Evolutionary conservation across 2,329 filamentous ascomycete species (phyloP).

Genomic region (Aspergillus hortae): DNA sequence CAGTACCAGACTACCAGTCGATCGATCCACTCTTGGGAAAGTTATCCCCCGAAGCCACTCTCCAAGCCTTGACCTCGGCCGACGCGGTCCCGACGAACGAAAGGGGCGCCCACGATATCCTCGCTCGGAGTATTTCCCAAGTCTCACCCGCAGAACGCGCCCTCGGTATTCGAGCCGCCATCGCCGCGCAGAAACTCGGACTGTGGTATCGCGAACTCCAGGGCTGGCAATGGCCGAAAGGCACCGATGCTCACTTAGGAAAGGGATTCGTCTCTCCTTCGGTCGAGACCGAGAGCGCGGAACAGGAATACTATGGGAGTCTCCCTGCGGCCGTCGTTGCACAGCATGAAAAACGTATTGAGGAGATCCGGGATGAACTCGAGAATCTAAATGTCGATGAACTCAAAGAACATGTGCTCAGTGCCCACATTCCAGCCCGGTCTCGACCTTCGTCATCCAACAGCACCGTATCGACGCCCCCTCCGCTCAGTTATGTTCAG

Average conservation of each 20-base stretch:
- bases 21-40: slow-evolving; percentile 49
- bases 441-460: slow-evolving; percentile 51
- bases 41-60: slow-evolving; percentile 52
- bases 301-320: slow-evolving; percentile 63
- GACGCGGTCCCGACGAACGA: slow-evolving; percentile 39
- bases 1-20: slow-evolving; percentile 34
- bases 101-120: slow-evolving; percentile 35
- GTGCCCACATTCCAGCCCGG: slow-evolving; percentile 67
- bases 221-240: slow-evolving; percentile 56
- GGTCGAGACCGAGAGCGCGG: slow-evolving; percentile 2
- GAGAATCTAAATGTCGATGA: slow-evolving; percentile 57
- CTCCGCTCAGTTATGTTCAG: slow-evolving; percentile 55
- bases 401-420: slow-evolving; percentile 81
- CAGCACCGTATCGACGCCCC: slow-evolving; percentile 41
- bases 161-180: slow-evolving; percentile 56
- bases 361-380: slow-evolving; percentile 61
- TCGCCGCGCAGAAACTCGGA: slow-evolving; percentile 56
- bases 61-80: slow-evolving; percentile 47
- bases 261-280: slow-evolving; percentile 40
- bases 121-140: slow-evolving; percentile 50
- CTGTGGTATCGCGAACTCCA: slow-evolving; percentile 58
- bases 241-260: slow-evolving; percentile 33
- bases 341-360: slow-evolving; percentile 68
- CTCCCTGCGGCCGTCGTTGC: slow-evolving; percentile 62
- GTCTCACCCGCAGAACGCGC: slow-evolving; percentile 56